Conservation (phyloP, 2,329 filamentous ascomycete species). For the Apiospora kogelbergensis region DNA sequence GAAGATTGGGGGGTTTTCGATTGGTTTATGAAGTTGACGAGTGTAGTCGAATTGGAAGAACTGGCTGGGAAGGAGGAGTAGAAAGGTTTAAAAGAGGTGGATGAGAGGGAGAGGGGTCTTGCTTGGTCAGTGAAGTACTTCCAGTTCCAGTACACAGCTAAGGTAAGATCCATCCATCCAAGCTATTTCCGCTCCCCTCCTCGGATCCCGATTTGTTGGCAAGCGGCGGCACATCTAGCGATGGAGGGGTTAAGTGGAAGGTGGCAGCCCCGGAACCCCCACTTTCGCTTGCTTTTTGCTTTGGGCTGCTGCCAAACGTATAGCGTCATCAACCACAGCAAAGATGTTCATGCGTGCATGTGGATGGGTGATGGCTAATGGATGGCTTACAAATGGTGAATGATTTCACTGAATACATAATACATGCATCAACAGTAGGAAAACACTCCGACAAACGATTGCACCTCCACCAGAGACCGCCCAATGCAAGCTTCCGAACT, state of each 20-base stretch:
- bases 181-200: neutral
- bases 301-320: neutral
- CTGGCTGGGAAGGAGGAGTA: constrained; percentile 3
- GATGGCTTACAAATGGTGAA: neutral
- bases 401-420: neutral
- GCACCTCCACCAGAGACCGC: no score
- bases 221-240: neutral
- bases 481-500: neutral
- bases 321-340: neutral
- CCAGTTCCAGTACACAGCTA: neutral
- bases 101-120: neutral
- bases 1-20: neutral
- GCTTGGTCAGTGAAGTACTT: neutral
- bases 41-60: neutral
- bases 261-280: constrained; percentile 4
- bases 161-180: neutral
- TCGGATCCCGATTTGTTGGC: constrained; percentile 4
- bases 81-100: neutral
- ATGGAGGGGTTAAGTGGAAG: constrained; percentile 5
- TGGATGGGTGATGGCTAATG: neutral
- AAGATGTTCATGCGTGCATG: neutral
- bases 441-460: no score
- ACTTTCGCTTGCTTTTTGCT: neutral
- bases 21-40: neutral
- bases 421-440: no score